Evolutionary conservation across 768 basidiomycete species (phyloP).

Genomic region (Boletus tomentosulus): DNA sequence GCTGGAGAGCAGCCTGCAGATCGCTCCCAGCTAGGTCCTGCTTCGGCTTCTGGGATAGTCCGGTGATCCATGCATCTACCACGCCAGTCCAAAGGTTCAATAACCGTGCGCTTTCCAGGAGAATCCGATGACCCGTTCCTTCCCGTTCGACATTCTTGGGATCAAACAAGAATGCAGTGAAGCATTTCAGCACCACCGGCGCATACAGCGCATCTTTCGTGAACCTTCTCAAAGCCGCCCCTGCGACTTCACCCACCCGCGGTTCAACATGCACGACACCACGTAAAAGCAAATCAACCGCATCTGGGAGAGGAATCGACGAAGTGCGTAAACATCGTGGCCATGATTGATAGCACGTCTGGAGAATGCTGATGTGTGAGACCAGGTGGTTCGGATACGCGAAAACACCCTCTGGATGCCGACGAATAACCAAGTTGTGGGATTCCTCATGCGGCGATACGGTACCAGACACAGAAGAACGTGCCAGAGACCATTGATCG

Average conservation of each 20-base stretch:
- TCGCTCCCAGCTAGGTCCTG: slow-evolving; percentile 40
- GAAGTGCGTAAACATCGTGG: slow-evolving; percentile 70
- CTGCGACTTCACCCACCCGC: slow-evolving; percentile 61
- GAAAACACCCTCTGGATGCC: slow-evolving; percentile 59
- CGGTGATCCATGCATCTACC: slow-evolving; percentile 64
- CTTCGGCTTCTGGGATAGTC: slow-evolving; percentile 38
- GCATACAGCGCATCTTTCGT: slow-evolving; percentile 58
- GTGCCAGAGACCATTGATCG: slow-evolving; percentile 70
- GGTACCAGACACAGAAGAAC: slow-evolving; percentile 32
- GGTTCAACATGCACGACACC: slow-evolving; percentile 88
- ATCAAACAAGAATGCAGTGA: slow-evolving; percentile 71
- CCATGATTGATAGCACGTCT: slow-evolving; percentile 78
- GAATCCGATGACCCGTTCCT: slow-evolving; percentile 55
- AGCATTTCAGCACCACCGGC: slow-evolving; percentile 55
- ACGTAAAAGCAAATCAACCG: slow-evolving; percentile 73
- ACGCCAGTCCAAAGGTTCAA: slow-evolving; percentile 71
- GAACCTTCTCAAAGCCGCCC: slow-evolving; percentile 65
- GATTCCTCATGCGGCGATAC: slow-evolving; percentile 64
- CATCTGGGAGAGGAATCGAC: slow-evolving; percentile 49
- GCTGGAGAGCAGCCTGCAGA: slow-evolving; percentile 38
- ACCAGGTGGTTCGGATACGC: slow-evolving; percentile 61
- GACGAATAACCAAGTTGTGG: slow-evolving; percentile 61
- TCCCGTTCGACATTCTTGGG: slow-evolving; percentile 60
- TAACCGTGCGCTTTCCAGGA: slow-evolving; percentile 63
- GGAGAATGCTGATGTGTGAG: slow-evolving; percentile 67